These are phyloP conservation scores for Geranium brycei DNA, from an alignment of 345 rosid genomes.

Conservation along the genomic window DNA sequence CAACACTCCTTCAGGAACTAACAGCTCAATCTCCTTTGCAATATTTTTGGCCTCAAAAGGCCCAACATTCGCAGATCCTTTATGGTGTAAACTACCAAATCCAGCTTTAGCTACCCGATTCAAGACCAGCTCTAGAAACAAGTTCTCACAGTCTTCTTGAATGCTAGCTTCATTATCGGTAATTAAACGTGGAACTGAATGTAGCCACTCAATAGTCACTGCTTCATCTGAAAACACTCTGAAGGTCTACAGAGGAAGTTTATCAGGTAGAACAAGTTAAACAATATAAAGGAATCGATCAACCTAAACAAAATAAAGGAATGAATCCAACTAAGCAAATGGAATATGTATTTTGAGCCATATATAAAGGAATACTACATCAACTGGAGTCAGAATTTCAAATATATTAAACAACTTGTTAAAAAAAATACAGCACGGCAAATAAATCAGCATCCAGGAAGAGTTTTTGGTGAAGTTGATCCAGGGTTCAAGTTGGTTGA, in stretches of 20 bases:
- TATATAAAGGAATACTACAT: too few species aligned
- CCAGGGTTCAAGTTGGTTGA: too few species aligned
- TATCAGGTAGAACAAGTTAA: too few species aligned
- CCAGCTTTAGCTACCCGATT: conserved; percentile 57
- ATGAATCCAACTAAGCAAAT: too few species aligned
- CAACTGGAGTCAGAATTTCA: too few species aligned
- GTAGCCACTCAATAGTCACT: conserved; percentile 77
- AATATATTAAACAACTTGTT: too few species aligned
- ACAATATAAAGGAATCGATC: too few species aligned
- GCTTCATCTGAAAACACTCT: conserved; percentile 49
- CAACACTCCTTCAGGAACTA: conserved; percentile 50
- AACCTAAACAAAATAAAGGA: too few species aligned
- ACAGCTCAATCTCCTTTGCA: conserved; percentile 35
- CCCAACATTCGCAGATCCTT: conserved; percentile 14
- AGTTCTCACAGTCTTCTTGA: conserved; percentile 87
- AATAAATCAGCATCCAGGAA: too few species aligned
- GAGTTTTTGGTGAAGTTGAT: too few species aligned
- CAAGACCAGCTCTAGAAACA: conserved; percentile 74
- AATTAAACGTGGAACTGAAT: conserved; percentile 73
- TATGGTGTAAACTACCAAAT: conserved; percentile 15
- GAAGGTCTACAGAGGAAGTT: conserved; percentile 38
- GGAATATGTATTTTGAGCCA: too few species aligned
- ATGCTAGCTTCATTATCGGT: conserved; percentile 79
- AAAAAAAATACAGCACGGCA: too few species aligned
- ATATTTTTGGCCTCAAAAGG: conserved; percentile 17